Evolutionary conservation across 352 stramenopile genomes (phyloP), one percentile per base, ranked within the genome.

Genomic region (Peronospora belbahrii): DNA sequence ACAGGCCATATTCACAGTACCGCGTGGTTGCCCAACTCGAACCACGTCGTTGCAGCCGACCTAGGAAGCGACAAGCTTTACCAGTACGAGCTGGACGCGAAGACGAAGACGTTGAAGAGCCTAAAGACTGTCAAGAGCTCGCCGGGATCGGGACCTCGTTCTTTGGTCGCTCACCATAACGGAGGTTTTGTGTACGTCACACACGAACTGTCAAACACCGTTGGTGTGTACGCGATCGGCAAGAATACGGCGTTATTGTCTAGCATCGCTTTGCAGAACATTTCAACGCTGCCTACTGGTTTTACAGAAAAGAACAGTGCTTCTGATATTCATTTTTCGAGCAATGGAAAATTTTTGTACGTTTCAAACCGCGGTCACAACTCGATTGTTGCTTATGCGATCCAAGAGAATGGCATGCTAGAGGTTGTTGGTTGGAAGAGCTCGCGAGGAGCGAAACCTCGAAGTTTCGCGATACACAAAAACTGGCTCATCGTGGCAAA

Each of bases 361-460:
- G 45, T 58, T n/a, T 82, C 72, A n/a, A 84, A 80, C 53, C 72
- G 69, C 37, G 64, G 58, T 17, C 67, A 84, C 59, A 55, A 84
- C 46, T 74, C 62, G 23, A 76, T 84, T 28, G 63, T 68, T 11
- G 70, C 74, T 11, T 83, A 76, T 52, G 37, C 40, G 14, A 39
- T 83, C 33, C 38, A 52, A 23, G 31, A 37, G 20, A 31, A 58
- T 23, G 62, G 59, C 8, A 50, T 56, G 35, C 42, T 80, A 35
- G 54, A 58, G 32, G 10, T 42, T 0, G 17, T 74, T 3, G 65
- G 54, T 20, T 59, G 56, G 48, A 56, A 69, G 36, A 42, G 19
- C 8, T 68, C 56, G 11, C 59, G 63, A 10, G 71, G 71, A 15
- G 53, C 67, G 32, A 62, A 40, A 0, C 71, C 71, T n/a, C 66